Evolutionary conservation across 2,329 filamentous ascomycete genomes (phyloP), one percentile per base, ranked within the genome.

Genomic region (Diaporthe helianthi): DNA sequence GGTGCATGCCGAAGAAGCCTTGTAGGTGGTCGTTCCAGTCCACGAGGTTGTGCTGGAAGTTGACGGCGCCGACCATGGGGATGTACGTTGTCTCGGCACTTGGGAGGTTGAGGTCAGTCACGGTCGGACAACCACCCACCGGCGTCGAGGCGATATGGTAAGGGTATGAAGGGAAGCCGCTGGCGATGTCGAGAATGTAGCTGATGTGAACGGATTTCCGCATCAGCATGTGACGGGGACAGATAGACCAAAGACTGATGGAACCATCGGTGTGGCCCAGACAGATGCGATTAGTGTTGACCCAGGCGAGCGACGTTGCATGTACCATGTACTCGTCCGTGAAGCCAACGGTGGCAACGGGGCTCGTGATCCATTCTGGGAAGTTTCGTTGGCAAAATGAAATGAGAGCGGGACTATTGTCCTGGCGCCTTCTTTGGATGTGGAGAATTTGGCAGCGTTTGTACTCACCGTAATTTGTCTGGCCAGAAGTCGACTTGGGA

Each of bases 181-280:
- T 85, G 69, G 82, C 81, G 38, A 89, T 81, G 73, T 89, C 85
- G 70, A 88, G 80, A 4, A 89, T 80, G 65, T 82, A 78, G 60
- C 82, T 86, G 70, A 84, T 82, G 73, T 89, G 87, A n/a, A 85
- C 79, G 5, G 84, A 80, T 60, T 86, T 82, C 2, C 87, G 83
- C 51, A 83, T 83, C 33, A 89, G 78, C 63, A 87, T 77, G 31
- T 79, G 77, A 53, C 76, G 78, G 1, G 87, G 87, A 47, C 80
- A 79, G 51, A 89, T 74, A 13, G 86, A 89, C 87, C 87, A 89
- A 13, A 89, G 78, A 24, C 82, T 81, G 44, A 89, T 79, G 24
- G 84, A 86, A 38, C 87, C 87, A 70, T 89, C 87, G 0, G 82
- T 83, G 74, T 88, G 86, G 60, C 86, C 87, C 36, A 87, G 78